These are phyloP conservation scores for Aspergillus neoniger DNA, from an alignment of 2,329 filamentous ascomycete species.

Conservation along the genomic window DNA sequence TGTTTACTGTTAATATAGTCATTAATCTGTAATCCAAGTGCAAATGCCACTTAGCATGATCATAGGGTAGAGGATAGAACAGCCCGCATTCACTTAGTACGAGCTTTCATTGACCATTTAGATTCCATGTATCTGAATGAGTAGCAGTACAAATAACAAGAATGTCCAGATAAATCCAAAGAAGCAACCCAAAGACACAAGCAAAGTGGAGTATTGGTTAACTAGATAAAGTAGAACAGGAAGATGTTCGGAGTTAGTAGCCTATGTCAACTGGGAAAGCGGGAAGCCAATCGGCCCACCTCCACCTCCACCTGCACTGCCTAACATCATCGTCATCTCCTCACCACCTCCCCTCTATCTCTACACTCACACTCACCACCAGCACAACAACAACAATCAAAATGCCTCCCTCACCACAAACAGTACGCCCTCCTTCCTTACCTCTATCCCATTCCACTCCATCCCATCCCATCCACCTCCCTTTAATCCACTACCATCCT, in stretches of 20 bases:
- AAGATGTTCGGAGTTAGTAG: too few relatives aligned
- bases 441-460: background rate
- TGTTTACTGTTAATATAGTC: conserved; percentile 2
- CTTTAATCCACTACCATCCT: background rate
- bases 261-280: background rate
- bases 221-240: too few relatives aligned
- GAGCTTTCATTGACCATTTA: too few relatives aligned
- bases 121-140: too few relatives aligned
- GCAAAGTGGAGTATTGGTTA: background rate
- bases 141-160: too few relatives aligned
- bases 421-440: conserved; percentile 22
- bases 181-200: too few relatives aligned
- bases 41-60: too few relatives aligned
- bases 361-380: conserved; percentile 13
- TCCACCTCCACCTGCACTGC: background rate
- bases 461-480: background rate
- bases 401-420: conserved; percentile 40
- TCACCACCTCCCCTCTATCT: background rate
- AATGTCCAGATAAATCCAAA: too few relatives aligned
- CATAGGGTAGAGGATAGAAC: too few relatives aligned
- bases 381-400: conserved; percentile 13
- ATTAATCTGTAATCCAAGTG: too few relatives aligned
- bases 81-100: too few relatives aligned
- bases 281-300: background rate
- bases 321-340: background rate